A percentile compares a stretch with the other conserved stretches of the same genome.
Conservation (phyloP, 2,329 filamentous ascomycete genomes). For the Periconia sp. region DNA sequence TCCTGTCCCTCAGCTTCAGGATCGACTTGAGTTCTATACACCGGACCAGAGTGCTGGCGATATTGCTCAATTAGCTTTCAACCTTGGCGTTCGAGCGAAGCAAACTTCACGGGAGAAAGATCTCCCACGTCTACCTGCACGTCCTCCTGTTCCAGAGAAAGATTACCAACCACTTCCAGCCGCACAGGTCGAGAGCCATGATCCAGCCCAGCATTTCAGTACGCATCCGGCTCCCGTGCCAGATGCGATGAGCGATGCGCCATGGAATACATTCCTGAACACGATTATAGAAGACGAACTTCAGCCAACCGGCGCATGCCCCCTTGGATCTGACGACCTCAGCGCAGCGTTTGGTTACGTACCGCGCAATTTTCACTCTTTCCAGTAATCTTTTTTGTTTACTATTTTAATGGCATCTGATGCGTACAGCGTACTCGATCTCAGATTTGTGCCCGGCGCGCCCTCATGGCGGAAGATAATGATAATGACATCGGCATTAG, state of each 20-base stretch:
- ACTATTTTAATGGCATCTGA: background rate
- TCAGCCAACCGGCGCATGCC: constrained; percentile 5
- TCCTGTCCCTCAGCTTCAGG: constrained; percentile 28
- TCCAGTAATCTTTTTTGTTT: constrained; percentile 1
- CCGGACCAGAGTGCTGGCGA: constrained; percentile 18
- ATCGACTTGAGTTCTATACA: constrained; percentile 35
- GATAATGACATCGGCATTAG: constrained; percentile 4
- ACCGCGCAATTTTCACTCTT: background rate
- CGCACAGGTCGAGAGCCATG: background rate
- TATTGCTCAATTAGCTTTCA: constrained; percentile 30
- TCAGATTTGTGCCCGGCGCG: constrained; percentile 7
- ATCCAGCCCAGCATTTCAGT: background rate
- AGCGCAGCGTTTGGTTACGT: constrained; percentile 1
- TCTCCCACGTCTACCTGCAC: constrained; percentile 14
- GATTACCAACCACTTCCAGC: constrained; percentile 12
- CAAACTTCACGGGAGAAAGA: no score
- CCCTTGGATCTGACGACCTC: constrained; percentile 5
- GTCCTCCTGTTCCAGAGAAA: constrained; percentile 21
- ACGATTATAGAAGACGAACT: constrained; percentile 17
- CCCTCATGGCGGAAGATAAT: constrained; percentile 4
- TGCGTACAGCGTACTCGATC: constrained; percentile 4
- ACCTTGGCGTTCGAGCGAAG: constrained; percentile 19
- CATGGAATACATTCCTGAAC: constrained; percentile 6
- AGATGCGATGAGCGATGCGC: constrained; percentile 6
- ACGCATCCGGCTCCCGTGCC: background rate